Evolutionary conservation across 306 rosid genomes (phyloP).

Genomic region (Vigna reflexopilosa): DNA sequence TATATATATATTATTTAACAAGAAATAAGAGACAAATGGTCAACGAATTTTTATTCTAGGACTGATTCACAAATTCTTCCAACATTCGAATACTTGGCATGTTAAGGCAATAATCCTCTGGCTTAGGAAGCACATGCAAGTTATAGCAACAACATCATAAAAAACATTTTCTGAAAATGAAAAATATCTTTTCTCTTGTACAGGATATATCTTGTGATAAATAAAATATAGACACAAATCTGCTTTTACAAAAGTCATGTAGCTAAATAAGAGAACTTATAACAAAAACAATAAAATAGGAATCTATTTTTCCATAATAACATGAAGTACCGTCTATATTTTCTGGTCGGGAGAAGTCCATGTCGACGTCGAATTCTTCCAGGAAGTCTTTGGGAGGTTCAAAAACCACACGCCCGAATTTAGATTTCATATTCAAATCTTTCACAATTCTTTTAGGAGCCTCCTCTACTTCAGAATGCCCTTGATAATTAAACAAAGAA

Average conservation of each 20-base stretch:
- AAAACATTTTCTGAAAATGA: slow-evolving; percentile 21
- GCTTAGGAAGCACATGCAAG: not conserved
- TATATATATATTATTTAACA: slow-evolving; percentile 14
- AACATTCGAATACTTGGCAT: slow-evolving; percentile 25
- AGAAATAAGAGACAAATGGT: slow-evolving; percentile 11
- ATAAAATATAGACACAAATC: slow-evolving; percentile 11
- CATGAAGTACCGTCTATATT: slow-evolving; percentile 57
- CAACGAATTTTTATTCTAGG: slow-evolving; percentile 29
- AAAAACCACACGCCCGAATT: slow-evolving; percentile 52
- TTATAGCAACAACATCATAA: slow-evolving; percentile 18
- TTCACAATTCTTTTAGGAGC: slow-evolving; percentile 50
- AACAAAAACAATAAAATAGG: not conserved
- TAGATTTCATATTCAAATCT: slow-evolving; percentile 44
- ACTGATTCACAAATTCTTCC: slow-evolving; percentile 29
- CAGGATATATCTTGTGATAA: not conserved
- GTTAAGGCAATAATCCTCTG: slow-evolving; percentile 7
- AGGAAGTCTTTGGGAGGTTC: slow-evolving; percentile 59
- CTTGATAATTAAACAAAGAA: slow-evolving; percentile 59
- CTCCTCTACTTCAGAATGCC: slow-evolving; percentile 40
- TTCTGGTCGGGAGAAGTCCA: slow-evolving; percentile 45
- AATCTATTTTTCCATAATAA: slow-evolving; percentile 16
- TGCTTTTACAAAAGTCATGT: slow-evolving; percentile 12
- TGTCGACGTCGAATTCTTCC: slow-evolving; percentile 47
- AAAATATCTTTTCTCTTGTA: not conserved
- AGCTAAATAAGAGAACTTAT: slow-evolving; percentile 5